phyloP scores from a whole-genome alignment of 345 rosid genomes.

The Bruguiera parviflora region DNA sequence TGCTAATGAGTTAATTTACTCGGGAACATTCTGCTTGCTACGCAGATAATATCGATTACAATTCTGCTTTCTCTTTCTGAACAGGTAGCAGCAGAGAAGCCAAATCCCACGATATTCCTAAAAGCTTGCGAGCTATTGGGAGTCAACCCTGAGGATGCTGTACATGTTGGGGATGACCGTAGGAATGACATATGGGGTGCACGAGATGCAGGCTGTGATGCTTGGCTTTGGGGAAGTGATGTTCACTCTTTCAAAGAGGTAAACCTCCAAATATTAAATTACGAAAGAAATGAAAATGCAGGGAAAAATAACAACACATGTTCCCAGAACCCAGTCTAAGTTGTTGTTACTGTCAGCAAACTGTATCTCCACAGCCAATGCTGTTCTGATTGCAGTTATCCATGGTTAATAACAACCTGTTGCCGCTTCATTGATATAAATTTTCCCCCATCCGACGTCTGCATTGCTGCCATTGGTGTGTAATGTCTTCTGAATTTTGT shows the following conservation, averaged over 20 bases:
- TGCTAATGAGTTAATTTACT: background rate
- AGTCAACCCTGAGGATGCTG: constrained; percentile 88
- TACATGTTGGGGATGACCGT: constrained; percentile 97
- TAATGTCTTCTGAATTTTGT: background rate
- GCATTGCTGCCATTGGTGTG: no score
- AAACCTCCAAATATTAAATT: background rate
- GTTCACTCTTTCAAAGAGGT: constrained; percentile 90
- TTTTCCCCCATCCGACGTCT: no score
- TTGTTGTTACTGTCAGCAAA: no score
- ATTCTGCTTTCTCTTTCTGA: constrained; percentile 12
- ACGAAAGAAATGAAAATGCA: background rate
- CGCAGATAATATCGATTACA: background rate
- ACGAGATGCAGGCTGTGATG: constrained; percentile 97
- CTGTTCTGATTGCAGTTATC: no score
- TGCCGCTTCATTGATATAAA: no score
- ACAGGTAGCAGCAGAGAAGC: constrained; percentile 96
- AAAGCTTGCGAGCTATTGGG: constrained; percentile 89
- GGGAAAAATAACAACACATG: no score
- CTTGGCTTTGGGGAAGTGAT: constrained; percentile 99
- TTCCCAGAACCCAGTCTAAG: no score
- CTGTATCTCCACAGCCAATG: no score
- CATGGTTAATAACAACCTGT: no score
- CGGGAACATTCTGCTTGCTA: background rate
- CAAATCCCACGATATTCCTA: constrained; percentile 88
- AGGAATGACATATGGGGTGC: constrained; percentile 99